These are phyloP conservation scores for Rhytidhysteron rufulum DNA, from an alignment of 2,329 filamentous ascomycete species.

Conservation along the genomic window DNA sequence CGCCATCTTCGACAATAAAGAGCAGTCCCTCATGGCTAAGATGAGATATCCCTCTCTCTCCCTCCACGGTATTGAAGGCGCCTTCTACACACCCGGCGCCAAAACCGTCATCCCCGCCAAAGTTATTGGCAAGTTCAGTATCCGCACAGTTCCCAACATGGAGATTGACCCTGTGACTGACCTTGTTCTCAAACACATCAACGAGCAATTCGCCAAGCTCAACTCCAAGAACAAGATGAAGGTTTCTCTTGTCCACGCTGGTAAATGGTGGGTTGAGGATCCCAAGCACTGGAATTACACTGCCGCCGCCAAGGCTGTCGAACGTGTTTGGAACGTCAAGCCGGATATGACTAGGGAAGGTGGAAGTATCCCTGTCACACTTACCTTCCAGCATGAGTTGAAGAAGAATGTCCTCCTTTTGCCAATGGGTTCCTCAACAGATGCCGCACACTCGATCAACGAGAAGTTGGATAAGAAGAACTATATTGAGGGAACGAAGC, in stretches of 20 bases:
- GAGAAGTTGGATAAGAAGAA: conserved; percentile 97
- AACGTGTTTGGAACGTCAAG: conserved; percentile 88
- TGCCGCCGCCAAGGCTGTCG: conserved; percentile 90
- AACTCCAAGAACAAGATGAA: conserved; percentile 89
- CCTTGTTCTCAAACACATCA: conserved; percentile 77
- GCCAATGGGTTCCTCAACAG: conserved; percentile 96
- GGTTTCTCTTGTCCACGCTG: conserved; percentile 78
- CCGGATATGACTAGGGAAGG: conserved; percentile 96
- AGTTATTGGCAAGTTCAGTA: conserved; percentile 97
- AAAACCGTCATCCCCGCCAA: conserved; percentile 99
- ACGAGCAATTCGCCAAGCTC: conserved; percentile 80
- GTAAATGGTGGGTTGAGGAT: conserved; percentile 98
- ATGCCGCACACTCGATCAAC: conserved; percentile 95
- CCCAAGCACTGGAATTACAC: conserved; percentile 99
- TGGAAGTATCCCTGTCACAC: conserved; percentile 92
- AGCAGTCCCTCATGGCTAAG: conserved; percentile 87
- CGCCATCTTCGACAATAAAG: conserved; percentile 82
- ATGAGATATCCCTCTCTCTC: conserved; percentile 95
- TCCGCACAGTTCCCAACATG: conserved; percentile 97
- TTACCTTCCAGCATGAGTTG: conserved; percentile 96
- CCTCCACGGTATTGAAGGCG: conserved; percentile 90
- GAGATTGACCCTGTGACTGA: conserved; percentile 85
- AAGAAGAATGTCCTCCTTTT: conserved; percentile 95
- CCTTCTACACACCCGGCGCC: conserved; percentile 86
- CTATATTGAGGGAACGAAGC: conserved; percentile 97